Base-by-base conservation (phyloP, 2,329 filamentous ascomycete species). In the Curvularia spicifera region DNA sequence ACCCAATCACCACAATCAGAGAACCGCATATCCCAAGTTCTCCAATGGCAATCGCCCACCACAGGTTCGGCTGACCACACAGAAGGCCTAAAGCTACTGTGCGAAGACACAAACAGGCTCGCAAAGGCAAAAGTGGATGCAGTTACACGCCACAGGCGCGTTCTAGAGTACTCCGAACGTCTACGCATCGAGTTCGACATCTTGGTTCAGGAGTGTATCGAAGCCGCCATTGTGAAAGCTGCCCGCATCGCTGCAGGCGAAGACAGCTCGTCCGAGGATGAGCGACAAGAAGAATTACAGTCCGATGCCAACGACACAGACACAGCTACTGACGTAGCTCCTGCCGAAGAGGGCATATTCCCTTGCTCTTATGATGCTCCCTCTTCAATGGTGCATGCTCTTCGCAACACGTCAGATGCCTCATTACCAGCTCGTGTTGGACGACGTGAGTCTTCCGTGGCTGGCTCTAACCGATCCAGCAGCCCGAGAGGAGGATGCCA, bases 1-100 rank as follows among this genome's bases (percentile, higher is more conserved):
- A 97, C 94, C 0, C 91, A 97, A 73, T 99, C 95, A 4, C 95
- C 95, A 0, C 91, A 97, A 72, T 99, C 96, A 0, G 95, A 99
- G 74, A 95, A 91, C 43, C 89, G 94, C 31, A 96, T 98, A 67
- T 91, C 91, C 1, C 95, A 99, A 76, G 93, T 99, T 5, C 77
- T 96, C 66, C 93, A 97, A 74, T 99, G 96, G 95, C 93, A 97
- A 71, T 97, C 94, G 5, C 95, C 95, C 0, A 93, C 91, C 69
- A 90, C 89, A 49, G 94, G 94, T 70, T 95, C 93, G 0, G 79
- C 97, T 15, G 95, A 99, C 62, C 93, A 97, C 74, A 94, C 98
- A 73, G 91, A 96, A 71, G 95, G 95, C 0, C 81, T 99, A 24
- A 89, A 92, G 37, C 78, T 93, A 26, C 81, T 99, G n/a, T 97